Percentiles rank a stretch among this genome's conserved stretches.
phyloP scores from a whole-genome alignment of 495 filamentous ascomycete species.

The Aspergillus indologenus region DNA sequence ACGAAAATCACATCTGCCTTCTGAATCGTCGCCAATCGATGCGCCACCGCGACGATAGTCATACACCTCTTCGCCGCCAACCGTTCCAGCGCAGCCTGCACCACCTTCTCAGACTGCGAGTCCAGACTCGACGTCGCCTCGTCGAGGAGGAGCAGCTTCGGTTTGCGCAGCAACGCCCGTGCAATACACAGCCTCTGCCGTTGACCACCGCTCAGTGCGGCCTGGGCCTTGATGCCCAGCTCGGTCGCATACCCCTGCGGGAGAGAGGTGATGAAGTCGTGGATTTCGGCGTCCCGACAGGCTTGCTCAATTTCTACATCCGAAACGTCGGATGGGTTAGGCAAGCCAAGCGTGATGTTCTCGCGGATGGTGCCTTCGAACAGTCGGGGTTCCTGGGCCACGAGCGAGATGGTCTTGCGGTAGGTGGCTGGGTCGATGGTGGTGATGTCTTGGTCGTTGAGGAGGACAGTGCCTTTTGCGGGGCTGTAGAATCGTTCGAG shows the following conservation, averaged over 20 bases:
- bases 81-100: conserved; percentile 61
- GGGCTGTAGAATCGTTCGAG: conserved; percentile 64
- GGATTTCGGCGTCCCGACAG: conserved; percentile 55
- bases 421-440: conserved; percentile 43
- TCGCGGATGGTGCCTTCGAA: conserved; percentile 61
- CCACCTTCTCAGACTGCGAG: conserved; percentile 61
- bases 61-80: conserved; percentile 48
- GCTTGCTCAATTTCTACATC: conserved; percentile 52
- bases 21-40: conserved; percentile 66
- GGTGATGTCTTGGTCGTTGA: conserved; percentile 49
- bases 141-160: conserved; percentile 63
- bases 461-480: conserved; percentile 47
- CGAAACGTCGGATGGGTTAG: conserved; percentile 35
- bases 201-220: conserved; percentile 66
- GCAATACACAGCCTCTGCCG: conserved; percentile 69
- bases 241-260: conserved; percentile 40
- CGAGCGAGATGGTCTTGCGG: conserved; percentile 54
- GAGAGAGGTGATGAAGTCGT: conserved; percentile 55
- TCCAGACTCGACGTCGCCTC: conserved; percentile 71
- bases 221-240: conserved; percentile 37
- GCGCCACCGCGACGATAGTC: conserved; percentile 68
- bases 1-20: conserved; percentile 72
- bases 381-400: conserved; percentile 62
- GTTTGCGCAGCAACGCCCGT: conserved; percentile 62
- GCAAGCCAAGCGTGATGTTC: conserved; percentile 57